These are phyloP conservation scores for Phlebopus sp. DNA, from an alignment of 1,284 basidiomycete genomes.

Conservation along the genomic window DNA sequence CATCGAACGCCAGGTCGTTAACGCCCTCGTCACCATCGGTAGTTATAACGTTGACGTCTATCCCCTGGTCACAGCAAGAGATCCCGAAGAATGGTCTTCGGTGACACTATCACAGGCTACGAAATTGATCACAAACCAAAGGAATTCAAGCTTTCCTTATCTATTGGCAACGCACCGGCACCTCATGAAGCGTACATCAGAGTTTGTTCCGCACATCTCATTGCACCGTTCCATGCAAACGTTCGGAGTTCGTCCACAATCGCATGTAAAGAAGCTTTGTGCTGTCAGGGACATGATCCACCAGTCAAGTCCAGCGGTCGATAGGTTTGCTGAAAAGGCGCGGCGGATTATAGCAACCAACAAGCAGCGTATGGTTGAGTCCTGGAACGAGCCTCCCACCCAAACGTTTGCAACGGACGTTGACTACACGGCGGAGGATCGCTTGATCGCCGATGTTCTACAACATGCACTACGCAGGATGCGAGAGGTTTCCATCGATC, in stretches of 20 bases:
- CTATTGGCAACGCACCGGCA: slow-evolving; percentile 72
- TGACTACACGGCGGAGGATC: slow-evolving; percentile 59
- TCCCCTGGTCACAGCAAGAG: slow-evolving; percentile 41
- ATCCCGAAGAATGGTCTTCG: slow-evolving; percentile 49
- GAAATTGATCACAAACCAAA: slow-evolving; percentile 34
- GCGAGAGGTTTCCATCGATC: slow-evolving; percentile 63
- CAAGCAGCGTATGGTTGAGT: slow-evolving; percentile 29
- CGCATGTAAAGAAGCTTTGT: slow-evolving; percentile 57
- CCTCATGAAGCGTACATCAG: slow-evolving; percentile 61
- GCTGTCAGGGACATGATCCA: slow-evolving; percentile 54
- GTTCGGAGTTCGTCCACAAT: slow-evolving; percentile 70
- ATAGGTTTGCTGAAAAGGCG: slow-evolving; percentile 60
- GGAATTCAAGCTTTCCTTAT: slow-evolving; percentile 35
- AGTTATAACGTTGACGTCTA: slow-evolving; percentile 40
- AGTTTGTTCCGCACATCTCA: slow-evolving; percentile 62
- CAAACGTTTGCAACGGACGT: slow-evolving; percentile 31
- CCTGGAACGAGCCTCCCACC: slow-evolving; percentile 34
- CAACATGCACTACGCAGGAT: slow-evolving; percentile 56
- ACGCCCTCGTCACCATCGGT: slow-evolving; percentile 36
- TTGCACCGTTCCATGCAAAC: slow-evolving; percentile 55
- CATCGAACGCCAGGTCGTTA: slow-evolving; percentile 45
- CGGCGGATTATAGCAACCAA: slow-evolving; percentile 38
- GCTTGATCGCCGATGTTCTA: slow-evolving; percentile 65
- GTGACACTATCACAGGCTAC: slow-evolving; percentile 53
- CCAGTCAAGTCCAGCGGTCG: slow-evolving; percentile 41